Evolutionary conservation across 2,329 filamentous ascomycete species (phyloP).

Genomic region (Trichoderma sp.): DNA sequence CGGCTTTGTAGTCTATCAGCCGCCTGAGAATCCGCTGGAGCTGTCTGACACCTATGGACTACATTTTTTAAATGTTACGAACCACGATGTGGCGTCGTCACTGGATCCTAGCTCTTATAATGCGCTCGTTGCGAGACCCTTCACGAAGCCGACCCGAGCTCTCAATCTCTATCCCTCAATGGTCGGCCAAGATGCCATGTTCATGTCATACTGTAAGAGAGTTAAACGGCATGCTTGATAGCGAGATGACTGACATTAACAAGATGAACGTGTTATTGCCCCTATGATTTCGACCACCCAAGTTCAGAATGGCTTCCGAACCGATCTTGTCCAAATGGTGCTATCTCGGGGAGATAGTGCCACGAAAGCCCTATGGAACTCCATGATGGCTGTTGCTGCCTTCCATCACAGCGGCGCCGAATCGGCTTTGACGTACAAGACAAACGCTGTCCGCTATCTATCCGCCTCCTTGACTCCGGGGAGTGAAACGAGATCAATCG

Average conservation of each 20-base stretch:
- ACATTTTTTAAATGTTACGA: slow-evolving; percentile 47
- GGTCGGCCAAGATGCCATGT: slow-evolving; percentile 28
- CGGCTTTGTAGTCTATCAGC: slow-evolving; percentile 25
- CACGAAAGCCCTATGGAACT: slow-evolving; percentile 47
- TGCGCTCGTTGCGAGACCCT: not conserved
- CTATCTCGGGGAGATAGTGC: slow-evolving; percentile 42
- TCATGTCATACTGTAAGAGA: slow-evolving; percentile 35
- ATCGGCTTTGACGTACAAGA: slow-evolving; percentile 49
- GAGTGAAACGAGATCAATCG: slow-evolving; percentile 34
- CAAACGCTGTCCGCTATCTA: slow-evolving; percentile 46
- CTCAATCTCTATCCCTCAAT: slow-evolving; percentile 30
- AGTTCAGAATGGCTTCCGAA: slow-evolving; percentile 51
- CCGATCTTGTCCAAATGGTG: slow-evolving; percentile 52
- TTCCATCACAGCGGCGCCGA: slow-evolving; percentile 47
- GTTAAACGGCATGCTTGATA: not conserved
- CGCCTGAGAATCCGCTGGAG: slow-evolving; percentile 31
- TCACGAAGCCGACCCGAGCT: slow-evolving; percentile 15
- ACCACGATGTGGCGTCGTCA: slow-evolving; percentile 40
- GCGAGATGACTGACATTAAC: not conserved
- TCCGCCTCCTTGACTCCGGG: slow-evolving; percentile 42
- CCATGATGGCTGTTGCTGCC: slow-evolving; percentile 50
- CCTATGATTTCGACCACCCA: slow-evolving; percentile 53
- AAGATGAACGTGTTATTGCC: slow-evolving; percentile 47
- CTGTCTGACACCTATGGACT: slow-evolving; percentile 40
- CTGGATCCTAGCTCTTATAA: slow-evolving; percentile 11